Base-by-base conservation (phyloP, 1,284 basidiomycete species). In the Cutaneotrichosporon cutaneum region DNA sequence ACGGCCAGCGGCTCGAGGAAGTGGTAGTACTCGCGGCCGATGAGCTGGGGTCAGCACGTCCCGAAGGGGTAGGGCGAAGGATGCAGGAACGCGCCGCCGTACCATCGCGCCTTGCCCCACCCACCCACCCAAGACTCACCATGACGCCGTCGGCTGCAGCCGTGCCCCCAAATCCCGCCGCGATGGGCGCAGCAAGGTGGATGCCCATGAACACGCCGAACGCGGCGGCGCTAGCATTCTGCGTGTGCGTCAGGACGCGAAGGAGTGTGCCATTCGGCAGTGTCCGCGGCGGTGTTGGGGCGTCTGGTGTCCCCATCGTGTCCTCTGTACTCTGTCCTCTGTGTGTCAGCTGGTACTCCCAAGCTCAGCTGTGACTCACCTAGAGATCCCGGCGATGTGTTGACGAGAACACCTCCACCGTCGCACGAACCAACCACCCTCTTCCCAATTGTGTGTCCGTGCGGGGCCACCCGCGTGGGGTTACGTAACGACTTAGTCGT, bases 211-310 rank as follows among this genome's bases (percentile, higher is more conserved):
- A 79, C 21, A 74, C 66, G 24, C 70, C 67, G 56, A 77, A 78
- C 1, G 72, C 70, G 27, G 74, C 59, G 1, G 75, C 78, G 3
- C 71, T 74, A 14, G 72, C 72, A 58, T 79, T 77, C 62, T 78
- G 77, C 8, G 71, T 71, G 26, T 70, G 61, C 5, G 75, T 76
- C 13, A 79, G 65, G 10, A 71, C 61, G 32, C 73, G 67, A 1
- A 79, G 67, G 50, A 77, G 52, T 21, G 42, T 58, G 21, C 60
- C 61, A 26, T 26, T 26, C 33, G 53, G 18, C 22, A 56, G 47
- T 32, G 32, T n/a, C 13, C 47, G 54, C n/a, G 39, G 42, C n/a
- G 36, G 7, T 24, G 33, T n/a, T 54, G 4, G 35, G 50, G 30
- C 30, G 8, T 22, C 30, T 30, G 24, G 22, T 22, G n/a, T 10